Percentiles rank a stretch among this genome's conserved stretches.
Conservation (phyloP, 129 eudicot species). For the Silybum marianum region DNA sequence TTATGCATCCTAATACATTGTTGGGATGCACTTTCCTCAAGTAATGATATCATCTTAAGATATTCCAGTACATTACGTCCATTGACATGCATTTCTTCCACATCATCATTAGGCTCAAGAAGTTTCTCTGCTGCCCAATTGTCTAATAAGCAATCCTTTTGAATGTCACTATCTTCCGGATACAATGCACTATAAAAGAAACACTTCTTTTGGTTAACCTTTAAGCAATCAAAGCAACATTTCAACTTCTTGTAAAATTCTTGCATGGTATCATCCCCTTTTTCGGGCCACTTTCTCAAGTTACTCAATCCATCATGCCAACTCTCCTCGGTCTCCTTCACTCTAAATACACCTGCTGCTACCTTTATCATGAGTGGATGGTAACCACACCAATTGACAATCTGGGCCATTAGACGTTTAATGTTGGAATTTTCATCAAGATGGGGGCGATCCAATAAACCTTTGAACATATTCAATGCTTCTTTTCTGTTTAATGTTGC, state of each 20-base stretch:
- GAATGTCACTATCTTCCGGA: constrained; percentile 36
- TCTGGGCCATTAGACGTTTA: not conserved
- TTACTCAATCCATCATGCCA: constrained; percentile 26
- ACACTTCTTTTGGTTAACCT: constrained; percentile 25
- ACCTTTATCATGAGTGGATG: constrained; percentile 30
- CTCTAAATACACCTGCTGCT: constrained; percentile 25
- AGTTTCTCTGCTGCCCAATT: constrained; percentile 31
- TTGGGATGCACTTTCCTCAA: constrained; percentile 20
- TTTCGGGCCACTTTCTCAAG: constrained; percentile 24
- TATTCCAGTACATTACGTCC: constrained; percentile 9
- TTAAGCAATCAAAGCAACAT: constrained; percentile 15
- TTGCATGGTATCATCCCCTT: constrained; percentile 16
- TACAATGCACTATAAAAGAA: constrained; percentile 33
- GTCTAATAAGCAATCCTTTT: constrained; percentile 27
- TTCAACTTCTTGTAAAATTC: constrained; percentile 22
- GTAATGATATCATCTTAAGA: constrained; percentile 26
- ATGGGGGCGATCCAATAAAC: constrained; percentile 25
- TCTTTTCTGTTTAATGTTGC: constrained; percentile 14
- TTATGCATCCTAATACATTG: constrained; percentile 38
- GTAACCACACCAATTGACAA: constrained; percentile 24
- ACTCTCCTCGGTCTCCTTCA: constrained; percentile 18
- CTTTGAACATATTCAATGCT: constrained; percentile 29
- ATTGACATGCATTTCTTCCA: constrained; percentile 7
- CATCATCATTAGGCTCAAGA: constrained; percentile 11
- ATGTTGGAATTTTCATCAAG: constrained; percentile 10